phyloP scores from a whole-genome alignment of 176 grass and related monocot species.

The Triticum timopheevii region DNA sequence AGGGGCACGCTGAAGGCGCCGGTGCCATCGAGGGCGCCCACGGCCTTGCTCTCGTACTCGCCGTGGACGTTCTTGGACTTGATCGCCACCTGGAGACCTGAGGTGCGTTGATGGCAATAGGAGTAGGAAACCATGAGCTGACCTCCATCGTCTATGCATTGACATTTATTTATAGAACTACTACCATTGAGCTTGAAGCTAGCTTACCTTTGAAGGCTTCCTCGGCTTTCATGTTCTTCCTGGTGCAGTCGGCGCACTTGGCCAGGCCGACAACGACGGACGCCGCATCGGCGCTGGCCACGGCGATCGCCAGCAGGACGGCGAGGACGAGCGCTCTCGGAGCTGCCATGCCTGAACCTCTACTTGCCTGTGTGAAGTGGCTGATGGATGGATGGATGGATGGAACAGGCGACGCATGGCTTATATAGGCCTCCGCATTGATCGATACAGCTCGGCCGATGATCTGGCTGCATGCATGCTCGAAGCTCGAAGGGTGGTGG shows the following conservation, averaged over 20 bases:
- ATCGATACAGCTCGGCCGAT: not conserved
- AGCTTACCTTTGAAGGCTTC: conserved; percentile 3
- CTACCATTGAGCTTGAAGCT: too few species aligned
- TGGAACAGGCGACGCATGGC: not conserved
- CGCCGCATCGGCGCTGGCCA: not conserved
- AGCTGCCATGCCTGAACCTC: not conserved
- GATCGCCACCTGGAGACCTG: conserved; percentile 3
- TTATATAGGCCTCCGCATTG: not conserved
- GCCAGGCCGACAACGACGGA: not conserved
- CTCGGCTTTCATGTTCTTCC: conserved; percentile 9
- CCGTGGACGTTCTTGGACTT: conserved; percentile 5
- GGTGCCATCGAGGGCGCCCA: not conserved
- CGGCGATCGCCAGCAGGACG: not conserved
- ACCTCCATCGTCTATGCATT: not conserved
- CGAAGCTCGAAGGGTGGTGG: too few species aligned
- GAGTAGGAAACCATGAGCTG: not conserved
- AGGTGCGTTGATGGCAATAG: too few species aligned
- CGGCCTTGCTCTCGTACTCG: not conserved
- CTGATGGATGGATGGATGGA: not conserved
- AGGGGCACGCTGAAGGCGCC: conserved; percentile 36
- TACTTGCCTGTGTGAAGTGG: not conserved
- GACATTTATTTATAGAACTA: too few species aligned
- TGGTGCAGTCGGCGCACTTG: conserved; percentile 17
- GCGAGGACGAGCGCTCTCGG: not conserved
- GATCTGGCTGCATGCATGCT: not conserved